Conservation (phyloP, 169 alveolate species). For the Plasmodium vinckei region DNA sequence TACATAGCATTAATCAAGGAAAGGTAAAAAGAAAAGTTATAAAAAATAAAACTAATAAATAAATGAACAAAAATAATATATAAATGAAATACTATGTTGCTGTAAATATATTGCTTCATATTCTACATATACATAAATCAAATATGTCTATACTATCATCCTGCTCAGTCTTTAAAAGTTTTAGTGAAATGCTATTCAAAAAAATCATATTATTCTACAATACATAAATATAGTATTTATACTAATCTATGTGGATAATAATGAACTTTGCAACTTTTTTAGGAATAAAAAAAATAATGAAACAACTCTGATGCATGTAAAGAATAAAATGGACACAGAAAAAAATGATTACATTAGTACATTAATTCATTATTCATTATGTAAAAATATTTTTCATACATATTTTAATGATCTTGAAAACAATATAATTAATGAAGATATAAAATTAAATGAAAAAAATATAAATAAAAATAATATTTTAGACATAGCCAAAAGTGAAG, state of each 20-base stretch:
- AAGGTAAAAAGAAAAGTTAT: slow-evolving; percentile 16
- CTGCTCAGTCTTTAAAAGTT: too few species aligned
- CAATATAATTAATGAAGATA: slow-evolving; percentile 15
- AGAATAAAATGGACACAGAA: slow-evolving; percentile 4
- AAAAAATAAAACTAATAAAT: neutral
- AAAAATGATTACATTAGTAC: slow-evolving; percentile 16
- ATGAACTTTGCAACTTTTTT: neutral
- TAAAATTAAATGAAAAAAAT: slow-evolving; percentile 4
- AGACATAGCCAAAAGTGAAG: neutral
- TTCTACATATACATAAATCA: too few species aligned
- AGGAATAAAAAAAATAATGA: slow-evolving; percentile 42
- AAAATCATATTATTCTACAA: too few species aligned
- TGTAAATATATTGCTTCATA: too few species aligned
- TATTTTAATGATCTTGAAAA: slow-evolving; percentile 3
- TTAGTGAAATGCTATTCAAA: too few species aligned
- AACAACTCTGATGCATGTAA: neutral
- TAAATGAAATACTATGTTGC: too few species aligned
- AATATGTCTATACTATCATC: too few species aligned
- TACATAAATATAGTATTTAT: too few species aligned
- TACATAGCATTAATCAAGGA: slow-evolving; percentile 23
- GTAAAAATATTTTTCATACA: slow-evolving; percentile 19
- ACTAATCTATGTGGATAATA: too few species aligned
- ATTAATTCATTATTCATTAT: slow-evolving; percentile 18
- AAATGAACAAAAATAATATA: too few species aligned
- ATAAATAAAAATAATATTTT: neutral